Evolutionary conservation across 306 rosid genomes (phyloP).

Genomic region (Prunus persica): DNA sequence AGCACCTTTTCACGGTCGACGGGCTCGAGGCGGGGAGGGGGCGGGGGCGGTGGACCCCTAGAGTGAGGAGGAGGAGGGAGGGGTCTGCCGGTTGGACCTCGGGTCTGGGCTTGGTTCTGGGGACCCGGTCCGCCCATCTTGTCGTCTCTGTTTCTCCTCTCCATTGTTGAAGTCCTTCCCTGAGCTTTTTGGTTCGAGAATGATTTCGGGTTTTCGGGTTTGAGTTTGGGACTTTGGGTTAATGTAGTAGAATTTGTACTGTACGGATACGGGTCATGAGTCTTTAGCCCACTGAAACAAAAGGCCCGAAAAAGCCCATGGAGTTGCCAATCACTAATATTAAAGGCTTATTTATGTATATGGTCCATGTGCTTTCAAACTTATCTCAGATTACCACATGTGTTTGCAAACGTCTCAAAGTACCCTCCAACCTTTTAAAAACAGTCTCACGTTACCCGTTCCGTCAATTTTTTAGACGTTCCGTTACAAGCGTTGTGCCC

Average conservation of each 20-base stretch:
- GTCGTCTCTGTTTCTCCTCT: constrained; percentile 46
- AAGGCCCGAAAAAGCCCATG: not conserved
- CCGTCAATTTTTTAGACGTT: too few species aligned
- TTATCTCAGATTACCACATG: too few species aligned
- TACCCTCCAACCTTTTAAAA: too few species aligned
- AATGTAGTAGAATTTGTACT: too few species aligned
- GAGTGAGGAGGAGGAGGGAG: constrained; percentile 33
- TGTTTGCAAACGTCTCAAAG: too few species aligned
- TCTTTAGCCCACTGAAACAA: not conserved
- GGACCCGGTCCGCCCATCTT: constrained; percentile 22
- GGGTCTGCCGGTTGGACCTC: constrained; percentile 8
- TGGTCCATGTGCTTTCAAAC: too few species aligned
- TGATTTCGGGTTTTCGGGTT: too few species aligned
- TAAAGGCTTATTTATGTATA: too few species aligned
- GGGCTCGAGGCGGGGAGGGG: constrained; percentile 40
- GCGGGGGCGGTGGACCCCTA: constrained; percentile 37
- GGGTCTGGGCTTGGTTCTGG: constrained; percentile 13
- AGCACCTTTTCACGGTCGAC: constrained; percentile 51
- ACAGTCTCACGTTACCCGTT: too few species aligned
- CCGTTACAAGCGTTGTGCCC: too few species aligned
- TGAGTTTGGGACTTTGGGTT: too few species aligned
- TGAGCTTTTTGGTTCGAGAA: not conserved
- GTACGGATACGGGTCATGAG: not conserved
- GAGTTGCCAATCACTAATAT: not conserved
- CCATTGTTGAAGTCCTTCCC: constrained; percentile 23